Conservation (phyloP, 345 rosid species). For the Camelina hispida region DNA sequence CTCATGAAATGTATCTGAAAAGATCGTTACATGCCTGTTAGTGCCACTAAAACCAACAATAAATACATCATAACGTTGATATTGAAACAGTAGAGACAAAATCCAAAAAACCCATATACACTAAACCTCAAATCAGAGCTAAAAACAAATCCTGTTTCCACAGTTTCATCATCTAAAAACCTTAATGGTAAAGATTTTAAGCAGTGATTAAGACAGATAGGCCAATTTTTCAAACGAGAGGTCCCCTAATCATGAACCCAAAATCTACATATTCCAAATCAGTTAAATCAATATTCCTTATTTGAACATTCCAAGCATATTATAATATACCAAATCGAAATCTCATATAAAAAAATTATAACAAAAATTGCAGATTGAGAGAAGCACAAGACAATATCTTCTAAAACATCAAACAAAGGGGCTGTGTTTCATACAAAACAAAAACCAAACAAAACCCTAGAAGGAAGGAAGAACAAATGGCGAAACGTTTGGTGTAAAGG, state of each 20-base stretch:
- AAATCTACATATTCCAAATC: not conserved
- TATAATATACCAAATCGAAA: not conserved
- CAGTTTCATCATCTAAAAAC: not conserved
- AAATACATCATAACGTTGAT: not conserved
- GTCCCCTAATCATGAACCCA: not conserved
- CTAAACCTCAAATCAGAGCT: not conserved
- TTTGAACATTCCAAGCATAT: conserved; percentile 19
- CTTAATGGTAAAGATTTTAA: conserved; percentile 1
- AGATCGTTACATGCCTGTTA: not conserved
- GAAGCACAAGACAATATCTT: not conserved
- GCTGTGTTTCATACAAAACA: not conserved
- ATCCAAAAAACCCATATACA: not conserved
- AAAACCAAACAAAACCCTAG: conserved; percentile 20
- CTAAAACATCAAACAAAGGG: not conserved
- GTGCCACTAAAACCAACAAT: not conserved
- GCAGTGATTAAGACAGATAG: not conserved
- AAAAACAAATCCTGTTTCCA: not conserved
- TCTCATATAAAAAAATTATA: not conserved
- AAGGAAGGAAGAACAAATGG: not conserved
- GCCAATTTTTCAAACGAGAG: not conserved
- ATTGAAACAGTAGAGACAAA: conserved; percentile 5
- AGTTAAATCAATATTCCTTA: not conserved
- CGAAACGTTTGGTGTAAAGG: not conserved
- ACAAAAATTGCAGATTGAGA: not conserved
- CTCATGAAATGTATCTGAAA: conserved; percentile 88